These are phyloP conservation scores for Barnettozyma vustinii DNA, from an alignment of 805 yeast genomes.

Conservation along the genomic window DNA sequence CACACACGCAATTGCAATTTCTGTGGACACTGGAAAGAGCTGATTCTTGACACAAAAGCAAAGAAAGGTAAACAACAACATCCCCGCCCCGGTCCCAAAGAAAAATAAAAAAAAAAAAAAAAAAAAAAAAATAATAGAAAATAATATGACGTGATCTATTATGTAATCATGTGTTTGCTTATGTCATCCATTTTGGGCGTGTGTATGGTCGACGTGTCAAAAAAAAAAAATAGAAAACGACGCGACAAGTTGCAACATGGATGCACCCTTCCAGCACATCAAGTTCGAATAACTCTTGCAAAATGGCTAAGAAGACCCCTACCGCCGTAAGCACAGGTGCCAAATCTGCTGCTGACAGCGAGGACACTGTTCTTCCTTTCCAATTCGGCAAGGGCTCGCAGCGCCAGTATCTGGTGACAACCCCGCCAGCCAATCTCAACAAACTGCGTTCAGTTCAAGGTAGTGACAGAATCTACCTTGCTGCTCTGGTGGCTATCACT, in stretches of 20 bases:
- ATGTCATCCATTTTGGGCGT: background rate
- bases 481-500: constrained; percentile 45
- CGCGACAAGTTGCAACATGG: background rate
- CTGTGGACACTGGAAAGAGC: no score
- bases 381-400: constrained; percentile 43
- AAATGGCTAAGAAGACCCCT: constrained; percentile 14
- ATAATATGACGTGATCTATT: no score
- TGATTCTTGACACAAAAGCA: no score
- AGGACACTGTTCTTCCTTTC: constrained; percentile 40
- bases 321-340: background rate
- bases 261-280: background rate
- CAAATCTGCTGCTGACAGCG: constrained; percentile 1
- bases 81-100: no score
- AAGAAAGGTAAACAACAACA: no score
- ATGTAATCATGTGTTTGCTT: background rate
- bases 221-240: constrained; percentile 1
- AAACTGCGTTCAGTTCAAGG: constrained; percentile 36
- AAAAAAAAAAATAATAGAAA: no score
- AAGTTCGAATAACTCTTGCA: background rate
- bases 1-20: no score
- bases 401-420: constrained; percentile 51
- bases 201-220: constrained; percentile 7
- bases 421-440: constrained; percentile 37
- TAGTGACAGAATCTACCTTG: constrained; percentile 37
- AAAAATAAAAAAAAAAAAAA: no score